Evolutionary conservation across 352 stramenopile species (phyloP), one percentile per base, ranked within the genome.

Genomic region (Phytophthora lateralis): DNA sequence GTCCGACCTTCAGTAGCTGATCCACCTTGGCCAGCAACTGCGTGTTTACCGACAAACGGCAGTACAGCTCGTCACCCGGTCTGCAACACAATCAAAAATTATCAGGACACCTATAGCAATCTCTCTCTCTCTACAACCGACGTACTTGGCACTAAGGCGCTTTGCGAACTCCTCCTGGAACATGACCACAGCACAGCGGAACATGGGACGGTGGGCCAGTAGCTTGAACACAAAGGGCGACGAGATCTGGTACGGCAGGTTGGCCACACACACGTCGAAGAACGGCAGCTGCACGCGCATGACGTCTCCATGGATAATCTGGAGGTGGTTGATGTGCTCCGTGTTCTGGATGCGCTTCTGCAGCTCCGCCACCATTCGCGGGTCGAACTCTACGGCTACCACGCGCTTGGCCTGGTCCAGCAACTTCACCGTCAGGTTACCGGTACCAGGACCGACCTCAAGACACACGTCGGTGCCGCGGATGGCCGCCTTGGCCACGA

Each of bases 241-340:
- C 39, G 97, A 99, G 60, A 99, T 99, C 75, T 99, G 96, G 76
- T 99, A 99, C 32, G 98, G 98, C 38, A 99, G 80, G 71, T 99
- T 99, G 47, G 98, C 98, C 63, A 99, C 97, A 57, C 97, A 99
- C 9, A 99, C 91, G 79, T 99, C 97, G 62, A 99, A 99, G 78
- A 99, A 99, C 26, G 98, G 98, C 60, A 99, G 89, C 46, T 98
- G 90, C n/a, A 98, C 94, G 66, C 99, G 98, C 71, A 99, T 97
- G 26, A 99, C 97, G 78, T 99, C 98, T 10, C 97, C 97, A 67
- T 99, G 97, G 68, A 99, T 99, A 24, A 99, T 96, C 75, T 99
- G 88, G 48, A 99, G 75, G 75, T 99, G 97, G 45, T 92, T 83
- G 48, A 91, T 80, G 66, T 94, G 84, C 55, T 97, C 91, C 82